These are phyloP conservation scores for Wallacemonas sp. DNA, from an alignment of 208 protist genomes.

Conservation along the genomic window DNA sequence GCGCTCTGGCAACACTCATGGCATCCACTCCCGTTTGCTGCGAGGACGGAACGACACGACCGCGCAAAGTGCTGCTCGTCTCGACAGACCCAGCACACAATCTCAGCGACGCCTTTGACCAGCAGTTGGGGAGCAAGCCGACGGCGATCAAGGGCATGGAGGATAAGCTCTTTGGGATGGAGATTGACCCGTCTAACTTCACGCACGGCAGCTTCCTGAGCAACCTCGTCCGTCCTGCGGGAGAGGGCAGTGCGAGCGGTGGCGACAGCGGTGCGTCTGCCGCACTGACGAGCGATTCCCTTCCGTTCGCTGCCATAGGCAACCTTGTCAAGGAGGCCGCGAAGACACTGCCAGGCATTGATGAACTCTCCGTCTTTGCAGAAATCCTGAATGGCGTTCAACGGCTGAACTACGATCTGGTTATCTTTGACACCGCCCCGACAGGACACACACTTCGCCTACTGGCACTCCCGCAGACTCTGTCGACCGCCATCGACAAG, in stretches of 20 bases:
- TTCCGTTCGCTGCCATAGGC: conserved; percentile 32
- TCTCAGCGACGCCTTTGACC: conserved; percentile 97
- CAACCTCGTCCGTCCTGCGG: neutral
- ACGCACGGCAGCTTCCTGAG: conserved; percentile 21
- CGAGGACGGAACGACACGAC: conserved; percentile 16
- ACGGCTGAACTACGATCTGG: conserved; percentile 87
- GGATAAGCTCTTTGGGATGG: conserved; percentile 93
- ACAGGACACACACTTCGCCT: conserved; percentile 98
- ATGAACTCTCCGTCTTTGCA: conserved; percentile 97
- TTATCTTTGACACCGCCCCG: conserved; percentile 99
- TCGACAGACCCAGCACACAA: conserved; percentile 99
- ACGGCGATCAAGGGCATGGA: conserved; percentile 87
- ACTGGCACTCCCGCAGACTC: conserved; percentile 86
- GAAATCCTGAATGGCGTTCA: conserved; percentile 94
- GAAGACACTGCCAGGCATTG: conserved; percentile 94
- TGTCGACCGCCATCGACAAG: conserved; percentile 51
- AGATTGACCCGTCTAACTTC: conserved; percentile 83
- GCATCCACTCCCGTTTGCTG: conserved; percentile 60
- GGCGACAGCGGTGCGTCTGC: neutral
- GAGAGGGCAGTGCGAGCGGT: neutral
- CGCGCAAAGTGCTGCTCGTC: conserved; percentile 93
- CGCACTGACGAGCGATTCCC: neutral
- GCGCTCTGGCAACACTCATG: conserved; percentile 91
- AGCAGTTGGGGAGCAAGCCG: conserved; percentile 92
- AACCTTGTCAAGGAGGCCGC: conserved; percentile 56